Base-by-base conservation (phyloP, 1,284 basidiomycete genomes). In the Leccinum olivaceoglutinosum region DNA sequence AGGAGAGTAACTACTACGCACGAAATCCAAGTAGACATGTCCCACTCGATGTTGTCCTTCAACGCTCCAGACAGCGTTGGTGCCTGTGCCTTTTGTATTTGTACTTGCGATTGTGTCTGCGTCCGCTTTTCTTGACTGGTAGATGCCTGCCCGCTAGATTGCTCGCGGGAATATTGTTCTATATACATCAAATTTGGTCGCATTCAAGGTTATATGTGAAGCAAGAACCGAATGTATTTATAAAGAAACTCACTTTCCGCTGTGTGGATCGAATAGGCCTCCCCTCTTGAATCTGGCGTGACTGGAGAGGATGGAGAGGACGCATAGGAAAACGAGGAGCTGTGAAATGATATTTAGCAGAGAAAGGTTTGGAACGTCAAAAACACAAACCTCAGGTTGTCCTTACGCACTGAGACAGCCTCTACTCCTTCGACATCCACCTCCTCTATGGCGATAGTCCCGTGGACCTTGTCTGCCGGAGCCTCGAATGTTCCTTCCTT, bases 271-370 rank as follows among this genome's bases (percentile, higher is more conserved):
- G 21, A 21, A 8, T 44, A 58, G 14, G 41, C 44, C n/a, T 44
- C 7, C n/a, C 56, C 55, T 53, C 36, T 34, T 41, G 51, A 6
- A 32, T 32, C 14, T 21, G 32, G 60, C 3, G 34, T n/a, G 18
- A 18, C 44, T 34, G 55, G 55, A 16, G 58, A 60, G n/a, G 49
- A 14, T 14, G 54, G 2, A 14, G 59, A 41, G 12, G 54, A 55
- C 3, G 16, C 39, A 36, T 46, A 34, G 7, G 44, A 34, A 56
- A 14, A 29, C 34, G 56, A 36, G 41, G 53, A 44, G 12, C 67
- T 70, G 32, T 11, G 9, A 6, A 34, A 58, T 5, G n/a, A 49
- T 18, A 16, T 10, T 69, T 12, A 70, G 49, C 32, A 53, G 2
- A 32, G 44, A 49, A 41, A 18, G 1, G 6, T 36, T 1, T 14